Base-by-base conservation (phyloP, 352 stramenopile genomes). In the Hyaloperonospora brassicae region DNA sequence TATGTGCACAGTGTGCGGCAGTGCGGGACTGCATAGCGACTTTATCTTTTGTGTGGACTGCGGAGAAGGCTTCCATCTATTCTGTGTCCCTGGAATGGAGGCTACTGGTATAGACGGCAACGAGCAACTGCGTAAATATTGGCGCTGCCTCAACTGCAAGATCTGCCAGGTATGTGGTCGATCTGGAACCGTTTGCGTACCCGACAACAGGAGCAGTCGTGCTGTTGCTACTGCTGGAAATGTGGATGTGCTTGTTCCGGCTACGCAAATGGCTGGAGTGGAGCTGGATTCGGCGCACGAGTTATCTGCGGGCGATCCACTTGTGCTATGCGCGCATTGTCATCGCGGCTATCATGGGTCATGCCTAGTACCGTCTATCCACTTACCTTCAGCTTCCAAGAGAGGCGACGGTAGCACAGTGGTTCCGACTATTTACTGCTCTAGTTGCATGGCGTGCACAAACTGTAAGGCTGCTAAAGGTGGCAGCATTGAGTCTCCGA, bases 21-120 rank as follows among this genome's bases (percentile, higher is more conserved):
- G 79, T 39, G 84, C 84, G 21, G 91, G 91, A 3, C 61, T 88
- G 10, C 50, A 65, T 3, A 72, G 75, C 38, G 78, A 82, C 1
- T 85, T 98, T 56, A 67, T 98, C 5, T 98, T 98, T 59, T 98
- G 95, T 53, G 73, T 97, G 11, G 95, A 98, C 62, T 98, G 95
- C 54, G 95, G 95, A 35, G 95, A 98, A 79, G 84, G 78, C 0
- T 97, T 96, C 52, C 95, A 98, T 65, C 72, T 72, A 1, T 98
- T 97, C 65, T 98, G 95, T 70, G 62, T 75, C 1, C 53, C 68
- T n/a, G 67, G 62, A 2, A 70, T 86, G 56, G 72, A 44, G 9
- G 42, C 57, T 11, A 66, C 63, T 25, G 59, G 65, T 0, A 14
- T 78, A 1, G 48, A 62, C n/a, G 50, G 51, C n/a, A 76, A 68